These are phyloP conservation scores for Tricholomella constricta DNA, from an alignment of 768 basidiomycete species.

Conservation along the genomic window DNA sequence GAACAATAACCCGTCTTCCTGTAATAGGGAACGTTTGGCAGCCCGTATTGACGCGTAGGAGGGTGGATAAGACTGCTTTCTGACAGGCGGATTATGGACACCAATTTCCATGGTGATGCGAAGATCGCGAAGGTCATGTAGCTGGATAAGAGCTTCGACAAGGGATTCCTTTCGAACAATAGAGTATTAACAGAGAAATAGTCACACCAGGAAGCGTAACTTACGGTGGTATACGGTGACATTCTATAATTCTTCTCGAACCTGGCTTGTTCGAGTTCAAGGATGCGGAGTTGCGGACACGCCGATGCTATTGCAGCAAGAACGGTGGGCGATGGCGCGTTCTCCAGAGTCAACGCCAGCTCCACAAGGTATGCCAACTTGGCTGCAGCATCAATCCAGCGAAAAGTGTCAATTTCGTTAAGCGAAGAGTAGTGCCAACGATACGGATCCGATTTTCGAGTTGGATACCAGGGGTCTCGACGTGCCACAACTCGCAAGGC, in stretches of 20 bases:
- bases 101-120: too few species aligned
- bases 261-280: slow-evolving; percentile 2
- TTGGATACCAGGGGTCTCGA: not conserved
- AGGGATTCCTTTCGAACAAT: too few species aligned
- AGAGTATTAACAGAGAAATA: too few species aligned
- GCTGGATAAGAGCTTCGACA: too few species aligned
- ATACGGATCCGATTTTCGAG: not conserved
- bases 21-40: too few species aligned
- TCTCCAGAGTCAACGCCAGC: not conserved
- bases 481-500: not conserved
- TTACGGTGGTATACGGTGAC: too few species aligned
- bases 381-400: not conserved
- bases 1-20: too few species aligned
- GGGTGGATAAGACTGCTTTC: too few species aligned
- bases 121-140: too few species aligned
- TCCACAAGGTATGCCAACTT: not conserved
- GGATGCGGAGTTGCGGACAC: not conserved
- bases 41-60: too few species aligned
- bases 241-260: not conserved
- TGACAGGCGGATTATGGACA: too few species aligned
- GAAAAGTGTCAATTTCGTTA: not conserved
- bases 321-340: not conserved
- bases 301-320: not conserved
- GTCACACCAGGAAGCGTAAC: too few species aligned
- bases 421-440: not conserved